A percentile compares a stretch with the other conserved stretches of the same genome.
Evolutionary conservation across 2,329 filamentous ascomycete genomes (phyloP).

Genomic region (Hypoxylon sp.): DNA sequence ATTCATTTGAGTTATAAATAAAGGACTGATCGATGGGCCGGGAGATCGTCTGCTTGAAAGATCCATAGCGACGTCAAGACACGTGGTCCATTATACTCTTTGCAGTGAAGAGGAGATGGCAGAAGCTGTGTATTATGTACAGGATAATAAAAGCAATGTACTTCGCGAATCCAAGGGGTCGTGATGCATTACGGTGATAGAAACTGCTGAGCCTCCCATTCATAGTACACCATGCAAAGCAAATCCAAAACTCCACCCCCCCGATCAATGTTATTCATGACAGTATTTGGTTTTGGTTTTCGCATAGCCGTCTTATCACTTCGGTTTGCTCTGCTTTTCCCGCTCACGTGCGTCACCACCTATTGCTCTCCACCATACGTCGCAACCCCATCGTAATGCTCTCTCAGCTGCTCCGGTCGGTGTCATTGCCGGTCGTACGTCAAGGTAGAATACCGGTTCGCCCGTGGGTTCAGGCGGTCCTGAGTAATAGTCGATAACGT

Average conservation of each 20-base stretch:
- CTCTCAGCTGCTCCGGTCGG: slow-evolving; percentile 86
- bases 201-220: slow-evolving; percentile 20
- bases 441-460: slow-evolving; percentile 95
- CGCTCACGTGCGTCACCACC: slow-evolving; percentile 76
- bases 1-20: neutral
- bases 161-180: slow-evolving; percentile 33
- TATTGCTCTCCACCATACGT: slow-evolving; percentile 92
- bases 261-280: slow-evolving; percentile 21
- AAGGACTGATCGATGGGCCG: neutral
- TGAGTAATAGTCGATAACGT: slow-evolving; percentile 97
- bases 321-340: slow-evolving; percentile 38
- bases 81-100: slow-evolving; percentile 20
- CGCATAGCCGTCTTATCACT: slow-evolving; percentile 9
- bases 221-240: slow-evolving; percentile 29
- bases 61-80: neutral
- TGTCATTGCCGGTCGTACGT: slow-evolving; percentile 90
- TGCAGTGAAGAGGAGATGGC: slow-evolving; percentile 33
- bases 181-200: slow-evolving; percentile 29
- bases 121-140: slow-evolving; percentile 31
- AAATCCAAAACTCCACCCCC: slow-evolving; percentile 41
- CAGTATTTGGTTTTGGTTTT: slow-evolving; percentile 12
- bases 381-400: slow-evolving; percentile 88
- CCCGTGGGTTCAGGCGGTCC: slow-evolving; percentile 85
- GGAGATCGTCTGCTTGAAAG: neutral
- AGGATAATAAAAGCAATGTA: slow-evolving; percentile 15